phyloP scores from a whole-genome alignment of 1,284 basidiomycete species.

The Apiotrichum montevideense region DNA sequence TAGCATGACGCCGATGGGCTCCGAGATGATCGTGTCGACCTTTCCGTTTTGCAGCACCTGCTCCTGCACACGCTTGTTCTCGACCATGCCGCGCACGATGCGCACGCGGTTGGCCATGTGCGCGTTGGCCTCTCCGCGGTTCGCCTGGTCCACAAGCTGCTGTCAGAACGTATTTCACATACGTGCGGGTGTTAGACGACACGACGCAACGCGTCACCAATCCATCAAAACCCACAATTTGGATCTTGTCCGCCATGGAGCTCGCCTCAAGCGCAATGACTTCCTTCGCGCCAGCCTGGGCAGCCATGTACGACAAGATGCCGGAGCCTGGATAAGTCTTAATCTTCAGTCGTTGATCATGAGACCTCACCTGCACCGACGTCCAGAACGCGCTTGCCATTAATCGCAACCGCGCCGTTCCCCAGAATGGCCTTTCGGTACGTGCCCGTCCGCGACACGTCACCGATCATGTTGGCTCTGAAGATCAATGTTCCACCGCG shows the following conservation, averaged over 20 bases:
- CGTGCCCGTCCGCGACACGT: conserved; percentile 43
- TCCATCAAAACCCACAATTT: conserved; percentile 32
- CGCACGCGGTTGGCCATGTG: conserved; percentile 36
- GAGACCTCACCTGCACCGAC: conserved; percentile 47
- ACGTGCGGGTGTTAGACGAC: too few species aligned
- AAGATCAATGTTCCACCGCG: not conserved
- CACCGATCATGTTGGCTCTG: conserved; percentile 48
- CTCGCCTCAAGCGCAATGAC: conserved; percentile 52
- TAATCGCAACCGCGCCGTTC: conserved; percentile 42
- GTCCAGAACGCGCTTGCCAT: conserved; percentile 46
- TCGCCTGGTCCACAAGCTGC: conserved; percentile 44
- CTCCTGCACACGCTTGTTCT: conserved; percentile 36
- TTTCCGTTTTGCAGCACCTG: conserved; percentile 37
- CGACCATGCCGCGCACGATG: conserved; percentile 43
- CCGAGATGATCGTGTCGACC: conserved; percentile 53
- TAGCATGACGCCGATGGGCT: conserved; percentile 52
- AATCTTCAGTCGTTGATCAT: not conserved
- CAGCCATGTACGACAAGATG: conserved; percentile 51
- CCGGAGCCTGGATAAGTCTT: conserved; percentile 45
- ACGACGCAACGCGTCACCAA: too few species aligned
- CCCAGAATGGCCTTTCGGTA: conserved; percentile 48
- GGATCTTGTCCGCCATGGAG: conserved; percentile 50
- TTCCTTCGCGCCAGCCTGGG: conserved; percentile 49
- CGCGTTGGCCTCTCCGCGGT: conserved; percentile 34
- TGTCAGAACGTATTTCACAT: not conserved